Percentiles rank a stretch among this genome's conserved stretches.
Conservation (phyloP, 1,139 yeast genomes). For the Lodderomyces metapsilosis region DNA sequence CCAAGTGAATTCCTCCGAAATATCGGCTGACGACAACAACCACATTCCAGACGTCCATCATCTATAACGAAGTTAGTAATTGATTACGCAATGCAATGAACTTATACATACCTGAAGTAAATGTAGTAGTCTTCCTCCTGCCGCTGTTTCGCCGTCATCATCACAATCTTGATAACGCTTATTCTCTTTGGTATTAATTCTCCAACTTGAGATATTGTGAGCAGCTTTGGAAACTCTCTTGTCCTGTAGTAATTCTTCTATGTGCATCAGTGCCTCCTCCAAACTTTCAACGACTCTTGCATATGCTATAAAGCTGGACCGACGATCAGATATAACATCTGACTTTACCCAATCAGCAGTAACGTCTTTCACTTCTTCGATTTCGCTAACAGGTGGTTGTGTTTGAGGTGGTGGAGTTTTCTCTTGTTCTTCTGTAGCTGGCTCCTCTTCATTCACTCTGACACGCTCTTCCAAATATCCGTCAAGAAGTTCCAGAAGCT, state of each 20-base stretch:
- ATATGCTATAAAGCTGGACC: slow-evolving; percentile 81
- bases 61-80: slow-evolving; percentile 19
- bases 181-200: slow-evolving; percentile 54
- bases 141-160: slow-evolving; percentile 97
- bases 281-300: slow-evolving; percentile 61
- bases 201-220: slow-evolving; percentile 86
- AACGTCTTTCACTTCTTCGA: slow-evolving; percentile 30
- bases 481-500: slow-evolving; percentile 53
- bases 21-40: slow-evolving; percentile 87
- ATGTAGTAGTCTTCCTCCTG: slow-evolving; percentile 86
- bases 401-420: too few species aligned
- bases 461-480: slow-evolving; percentile 26
- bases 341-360: slow-evolving; percentile 72
- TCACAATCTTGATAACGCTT: slow-evolving; percentile 79
- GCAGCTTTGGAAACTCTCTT: slow-evolving; percentile 64
- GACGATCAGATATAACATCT: slow-evolving; percentile 77
- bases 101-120: slow-evolving; percentile 54
- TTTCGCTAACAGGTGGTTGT: slow-evolving; percentile 5
- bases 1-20: slow-evolving; percentile 91
- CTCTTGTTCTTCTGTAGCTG: background rate
- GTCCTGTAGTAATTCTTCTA: slow-evolving; percentile 59
- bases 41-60: slow-evolving; percentile 83
- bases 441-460: too few species aligned
- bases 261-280: slow-evolving; percentile 57
- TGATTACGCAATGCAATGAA: background rate